phyloP scores from a whole-genome alignment of 2,329 filamentous ascomycete genomes.

The Neoascochyta sp. region DNA sequence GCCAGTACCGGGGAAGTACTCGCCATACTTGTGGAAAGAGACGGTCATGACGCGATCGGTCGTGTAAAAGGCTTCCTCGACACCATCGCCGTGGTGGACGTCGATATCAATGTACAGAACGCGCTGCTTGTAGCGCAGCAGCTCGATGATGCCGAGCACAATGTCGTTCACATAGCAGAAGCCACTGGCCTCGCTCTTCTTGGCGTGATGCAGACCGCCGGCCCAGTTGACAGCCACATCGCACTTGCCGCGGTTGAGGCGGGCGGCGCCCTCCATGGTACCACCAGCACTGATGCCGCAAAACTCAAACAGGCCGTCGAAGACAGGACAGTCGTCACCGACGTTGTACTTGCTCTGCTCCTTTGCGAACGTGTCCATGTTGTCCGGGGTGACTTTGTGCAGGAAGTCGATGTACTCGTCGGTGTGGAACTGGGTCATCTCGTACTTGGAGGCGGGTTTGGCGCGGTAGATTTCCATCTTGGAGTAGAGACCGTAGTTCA shows the following conservation, averaged over 20 bases:
- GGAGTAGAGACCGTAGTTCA: constrained; percentile 71
- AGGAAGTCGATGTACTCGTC: constrained; percentile 71
- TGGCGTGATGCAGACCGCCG: constrained; percentile 92
- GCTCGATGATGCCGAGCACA: constrained; percentile 85
- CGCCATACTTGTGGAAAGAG: constrained; percentile 70
- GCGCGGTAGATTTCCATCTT: constrained; percentile 66
- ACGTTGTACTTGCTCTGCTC: constrained; percentile 80
- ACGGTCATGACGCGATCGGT: constrained; percentile 69
- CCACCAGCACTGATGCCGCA: constrained; percentile 67
- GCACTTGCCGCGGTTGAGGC: constrained; percentile 64
- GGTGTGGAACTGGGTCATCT: constrained; percentile 71
- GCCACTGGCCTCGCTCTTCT: constrained; percentile 87
- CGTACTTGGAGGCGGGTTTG: constrained; percentile 58
- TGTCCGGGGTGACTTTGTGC: constrained; percentile 91
- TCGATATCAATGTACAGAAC: constrained; percentile 96
- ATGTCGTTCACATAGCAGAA: constrained; percentile 99
- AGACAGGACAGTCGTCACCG: constrained; percentile 61
- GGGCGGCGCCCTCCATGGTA: constrained; percentile 67
- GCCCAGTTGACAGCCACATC: constrained; percentile 68
- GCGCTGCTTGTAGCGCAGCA: constrained; percentile 75
- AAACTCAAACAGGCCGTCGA: constrained; percentile 68
- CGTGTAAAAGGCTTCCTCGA: constrained; percentile 69
- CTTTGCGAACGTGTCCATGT: constrained; percentile 89
- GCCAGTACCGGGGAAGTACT: constrained; percentile 68
- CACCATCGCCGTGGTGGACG: constrained; percentile 82